Evolutionary conservation across 2,329 filamentous ascomycete genomes (phyloP).

Genomic region (Coniosporium tulheliwenetii): DNA sequence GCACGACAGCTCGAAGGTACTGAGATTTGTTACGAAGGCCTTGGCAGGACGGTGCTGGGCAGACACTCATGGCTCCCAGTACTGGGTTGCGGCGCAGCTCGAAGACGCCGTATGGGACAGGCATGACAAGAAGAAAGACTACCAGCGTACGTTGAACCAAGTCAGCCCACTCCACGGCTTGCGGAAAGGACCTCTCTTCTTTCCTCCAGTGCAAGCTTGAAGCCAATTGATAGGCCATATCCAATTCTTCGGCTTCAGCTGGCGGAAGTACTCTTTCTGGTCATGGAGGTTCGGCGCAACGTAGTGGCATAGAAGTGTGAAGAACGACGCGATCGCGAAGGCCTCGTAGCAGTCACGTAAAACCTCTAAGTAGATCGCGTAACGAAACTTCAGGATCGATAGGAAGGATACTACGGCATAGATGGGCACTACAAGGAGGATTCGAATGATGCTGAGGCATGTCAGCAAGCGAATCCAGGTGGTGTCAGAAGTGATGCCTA

Average conservation of each 20-base stretch:
- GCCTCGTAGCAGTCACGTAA: constrained; percentile 78
- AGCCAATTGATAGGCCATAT: constrained; percentile 58
- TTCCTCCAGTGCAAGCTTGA: constrained; percentile 52
- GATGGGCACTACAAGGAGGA: constrained; percentile 75
- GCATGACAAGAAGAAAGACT: too few relatives aligned
- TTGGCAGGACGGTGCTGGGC: too few relatives aligned
- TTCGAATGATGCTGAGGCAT: constrained; percentile 56
- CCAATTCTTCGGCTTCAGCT: constrained; percentile 55
- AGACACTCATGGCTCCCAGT: too few relatives aligned
- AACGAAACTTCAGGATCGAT: constrained; percentile 56
- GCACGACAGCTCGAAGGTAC: not conserved
- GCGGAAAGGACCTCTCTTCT: constrained; percentile 49
- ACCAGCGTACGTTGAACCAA: constrained; percentile 57
- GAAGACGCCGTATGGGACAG: too few relatives aligned
- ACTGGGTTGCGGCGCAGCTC: too few relatives aligned
- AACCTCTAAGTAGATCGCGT: constrained; percentile 68
- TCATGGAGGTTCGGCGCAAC: constrained; percentile 60
- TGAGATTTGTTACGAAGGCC: not conserved
- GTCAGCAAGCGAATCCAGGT: not conserved
- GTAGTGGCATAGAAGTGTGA: constrained; percentile 68
- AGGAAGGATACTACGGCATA: constrained; percentile 63
- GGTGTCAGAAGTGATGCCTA: constrained; percentile 16
- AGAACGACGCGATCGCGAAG: constrained; percentile 77
- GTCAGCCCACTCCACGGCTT: constrained; percentile 69
- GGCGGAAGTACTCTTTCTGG: constrained; percentile 69